A percentile compares a stretch with the other conserved stretches of the same genome.
phyloP scores from a whole-genome alignment of 129 eudicot genomes.

The Lactuca saligna region DNA sequence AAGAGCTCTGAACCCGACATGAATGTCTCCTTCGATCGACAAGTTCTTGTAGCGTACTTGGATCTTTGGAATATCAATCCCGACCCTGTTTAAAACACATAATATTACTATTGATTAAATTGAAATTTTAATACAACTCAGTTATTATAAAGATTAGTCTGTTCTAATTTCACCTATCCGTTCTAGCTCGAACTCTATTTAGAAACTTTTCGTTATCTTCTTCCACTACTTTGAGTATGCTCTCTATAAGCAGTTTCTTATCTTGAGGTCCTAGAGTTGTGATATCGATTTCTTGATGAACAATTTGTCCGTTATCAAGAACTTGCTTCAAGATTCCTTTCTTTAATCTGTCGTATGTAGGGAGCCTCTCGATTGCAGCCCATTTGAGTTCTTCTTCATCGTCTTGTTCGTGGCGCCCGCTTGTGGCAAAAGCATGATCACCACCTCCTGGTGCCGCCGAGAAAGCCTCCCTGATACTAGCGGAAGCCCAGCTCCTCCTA shows the following conservation, averaged over 20 bases:
- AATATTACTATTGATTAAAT: background rate
- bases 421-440: constrained; percentile 39
- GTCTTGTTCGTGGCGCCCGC: constrained; percentile 11
- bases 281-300: constrained; percentile 47
- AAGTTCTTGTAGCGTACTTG: constrained; percentile 32
- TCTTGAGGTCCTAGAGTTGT: constrained; percentile 46
- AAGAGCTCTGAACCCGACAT: constrained; percentile 37
- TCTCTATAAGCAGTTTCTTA: constrained; percentile 53
- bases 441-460: constrained; percentile 36
- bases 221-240: constrained; percentile 50
- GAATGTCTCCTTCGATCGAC: constrained; percentile 33
- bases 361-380: constrained; percentile 50
- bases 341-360: constrained; percentile 38
- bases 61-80: constrained; percentile 32
- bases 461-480: constrained; percentile 52
- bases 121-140: background rate
- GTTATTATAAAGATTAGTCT: too few relatives aligned
- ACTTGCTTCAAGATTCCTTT: constrained; percentile 39
- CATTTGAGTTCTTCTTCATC: constrained; percentile 38
- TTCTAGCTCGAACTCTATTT: constrained; percentile 46
- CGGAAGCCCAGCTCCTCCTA: constrained; percentile 57
- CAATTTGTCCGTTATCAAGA: constrained; percentile 46
- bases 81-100: constrained; percentile 22
- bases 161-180: constrained; percentile 39
- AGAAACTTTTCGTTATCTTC: constrained; percentile 67